A percentile compares a stretch with the other conserved stretches of the same genome.
These are phyloP conservation scores for Phytophthora syringae DNA, from an alignment of 352 stramenopile genomes.

Conservation along the genomic window DNA sequence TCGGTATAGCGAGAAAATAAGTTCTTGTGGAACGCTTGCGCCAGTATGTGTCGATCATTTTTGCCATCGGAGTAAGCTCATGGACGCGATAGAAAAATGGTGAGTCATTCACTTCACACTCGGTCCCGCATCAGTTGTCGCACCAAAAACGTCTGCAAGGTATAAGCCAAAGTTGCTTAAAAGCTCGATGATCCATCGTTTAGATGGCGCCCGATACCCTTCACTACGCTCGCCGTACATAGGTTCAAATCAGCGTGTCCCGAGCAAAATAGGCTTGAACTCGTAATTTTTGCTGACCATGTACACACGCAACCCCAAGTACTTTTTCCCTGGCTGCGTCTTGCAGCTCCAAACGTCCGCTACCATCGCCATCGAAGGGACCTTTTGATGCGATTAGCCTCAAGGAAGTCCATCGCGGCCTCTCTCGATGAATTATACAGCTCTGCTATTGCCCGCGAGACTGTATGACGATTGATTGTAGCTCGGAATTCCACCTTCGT, in stretches of 20 bases:
- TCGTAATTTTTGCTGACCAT: not conserved
- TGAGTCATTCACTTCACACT: not conserved
- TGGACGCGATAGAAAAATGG: not conserved
- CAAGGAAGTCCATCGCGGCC: no score
- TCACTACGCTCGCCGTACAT: constrained; percentile 1
- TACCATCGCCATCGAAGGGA: constrained; percentile 2
- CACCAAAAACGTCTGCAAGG: not conserved
- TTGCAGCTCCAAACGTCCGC: no score
- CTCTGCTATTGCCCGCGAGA: not conserved
- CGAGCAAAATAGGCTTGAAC: not conserved
- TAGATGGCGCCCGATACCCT: not conserved
- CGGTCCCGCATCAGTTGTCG: not conserved
- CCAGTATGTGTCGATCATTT: not conserved
- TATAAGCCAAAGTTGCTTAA: constrained; percentile 2
- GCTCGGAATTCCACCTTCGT: not conserved
- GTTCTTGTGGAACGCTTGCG: not conserved
- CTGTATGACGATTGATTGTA: not conserved
- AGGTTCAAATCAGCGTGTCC: not conserved
- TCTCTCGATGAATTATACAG: not conserved
- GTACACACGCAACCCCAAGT: constrained; percentile 5
- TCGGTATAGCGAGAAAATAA: not conserved
- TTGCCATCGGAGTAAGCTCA: not conserved
- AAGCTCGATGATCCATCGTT: constrained; percentile 1
- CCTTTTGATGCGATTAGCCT: no score
- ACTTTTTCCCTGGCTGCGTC: not conserved